Base-by-base conservation (phyloP, 441 rosid genomes). In the Brassica balearica region DNA sequence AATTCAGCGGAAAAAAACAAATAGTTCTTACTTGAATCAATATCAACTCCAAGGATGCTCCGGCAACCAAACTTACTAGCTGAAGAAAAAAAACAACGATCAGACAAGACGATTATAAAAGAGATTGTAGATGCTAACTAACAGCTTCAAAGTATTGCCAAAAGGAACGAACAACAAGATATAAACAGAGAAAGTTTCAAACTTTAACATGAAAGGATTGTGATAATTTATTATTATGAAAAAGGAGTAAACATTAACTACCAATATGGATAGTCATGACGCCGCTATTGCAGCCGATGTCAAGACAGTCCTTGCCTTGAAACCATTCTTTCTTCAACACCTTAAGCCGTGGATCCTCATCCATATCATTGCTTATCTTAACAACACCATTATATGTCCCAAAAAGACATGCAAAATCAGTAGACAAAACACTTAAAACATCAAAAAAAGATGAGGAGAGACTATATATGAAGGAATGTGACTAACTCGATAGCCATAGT, bases 221-320 rank as follows among this genome's bases (percentile, higher is more conserved):
- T 32, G 36, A 32, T 32, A 5, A 41, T 41, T 36, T 43, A 43
- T 32, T 32, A 5, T 43, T 10, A 43, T 43, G 51, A 43, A 43
- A 38, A 8, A 46, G 15, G 2, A 9, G 69, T 2, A 65, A n/a
- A 2, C 11, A 22, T 10, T 14, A 5, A 34, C 2, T 43, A 72
- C 99, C 98, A 75, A 93, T 90, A 43, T 87, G 85, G 17, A 91
- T 87, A 59, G 98, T 91, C 65, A 96, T 25, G 59, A 91, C 48
- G 46, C 99, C 99, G 51, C 89, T 89, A 73, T 96, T 92, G 87
- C 98, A 93, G 78, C 99, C 98, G 25, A 96, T 87, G 74, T 96
- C 97, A 56, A 96, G 95, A 68, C 97, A 96, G 46, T 86, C 85
- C 72, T 87, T 96, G 72, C 88, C 93, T 48, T 87, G 76, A 76